Base-by-base conservation (phyloP, 2,329 filamentous ascomycete genomes). In the Alternaria hordeiaustralica region DNA sequence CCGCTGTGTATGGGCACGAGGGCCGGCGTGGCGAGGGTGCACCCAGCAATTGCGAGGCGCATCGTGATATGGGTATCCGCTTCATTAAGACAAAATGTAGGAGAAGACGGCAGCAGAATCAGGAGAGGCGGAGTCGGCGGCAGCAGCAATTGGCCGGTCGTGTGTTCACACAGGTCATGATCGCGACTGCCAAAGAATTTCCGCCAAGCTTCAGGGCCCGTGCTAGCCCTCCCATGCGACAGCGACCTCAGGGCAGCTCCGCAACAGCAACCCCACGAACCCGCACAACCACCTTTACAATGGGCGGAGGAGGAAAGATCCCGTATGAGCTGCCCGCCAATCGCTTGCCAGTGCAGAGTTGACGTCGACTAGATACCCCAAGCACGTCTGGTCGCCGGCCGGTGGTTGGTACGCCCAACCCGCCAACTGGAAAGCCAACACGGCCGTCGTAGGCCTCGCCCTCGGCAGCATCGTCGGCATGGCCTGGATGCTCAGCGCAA, bases 361-460 rank as follows among this genome's bases (percentile, higher is more conserved):
- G 59, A 76, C 71, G 21, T 21, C 23, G 41, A 26, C 21, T 75
- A 97, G 93, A 79, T 97, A 97, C 84, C 94, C 94, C 82, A 97
- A 97, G 87, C 95, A 99, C 87, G 93, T 99, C 87, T 99, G 96
- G 96, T 98, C 96, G 78, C 96, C 96, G 66, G 87, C 95, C 70
- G 96, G 96, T 87, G 96, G 96, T 83, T 99, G 96, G 96, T 99
- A 99, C 83, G 85, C 91, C 58, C 95, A 97, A 81, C 96, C 96
- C 58, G 86, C 88, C 72, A 99, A 99, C 87, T 99, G 96, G 96
- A 96, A 92, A 81, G 84, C 85, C 76, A 99, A 99, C 86, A 99
- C 96, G 6, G 86, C 90, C 59, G 85, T 96, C 71, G 89, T 94
- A 78, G 87, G 88, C 64, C 87, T 84, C 51, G 87, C 91, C 60